Evolutionary conservation across 345 rosid genomes (phyloP).

Genomic region (Schrenkiella parvula): DNA sequence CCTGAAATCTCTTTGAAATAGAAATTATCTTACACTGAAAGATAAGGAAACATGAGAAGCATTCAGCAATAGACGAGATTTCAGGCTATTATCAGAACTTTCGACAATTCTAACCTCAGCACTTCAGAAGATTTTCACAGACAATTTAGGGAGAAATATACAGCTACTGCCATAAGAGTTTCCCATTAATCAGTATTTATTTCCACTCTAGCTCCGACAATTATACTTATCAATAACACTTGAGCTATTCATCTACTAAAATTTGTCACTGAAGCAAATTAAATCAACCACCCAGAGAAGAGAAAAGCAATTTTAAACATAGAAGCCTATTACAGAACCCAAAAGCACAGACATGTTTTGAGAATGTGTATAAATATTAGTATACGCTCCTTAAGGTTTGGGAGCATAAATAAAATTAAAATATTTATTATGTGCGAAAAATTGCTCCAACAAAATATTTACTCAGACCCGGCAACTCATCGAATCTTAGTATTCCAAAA

Average conservation of each 20-base stretch:
- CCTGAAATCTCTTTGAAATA: background rate
- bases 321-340: conserved; percentile 5
- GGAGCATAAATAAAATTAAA: background rate
- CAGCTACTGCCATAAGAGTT: conserved; percentile 10
- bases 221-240: background rate
- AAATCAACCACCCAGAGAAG: background rate
- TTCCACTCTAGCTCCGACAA: background rate
- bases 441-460: background rate
- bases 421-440: conserved; percentile 1
- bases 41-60: background rate
- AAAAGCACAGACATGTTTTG: background rate
- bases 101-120: background rate
- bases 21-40: background rate
- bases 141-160: background rate
- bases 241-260: background rate
- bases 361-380: background rate
- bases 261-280: background rate
- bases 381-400: background rate
- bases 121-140: background rate
- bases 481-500: background rate
- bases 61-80: conserved; percentile 4
- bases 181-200: background rate
- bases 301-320: background rate
- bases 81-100: background rate
- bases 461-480: conserved; percentile 5